These are phyloP conservation scores for Kluyveromyces nonfermentans DNA, from an alignment of 805 yeast genomes.

Conservation along the genomic window DNA sequence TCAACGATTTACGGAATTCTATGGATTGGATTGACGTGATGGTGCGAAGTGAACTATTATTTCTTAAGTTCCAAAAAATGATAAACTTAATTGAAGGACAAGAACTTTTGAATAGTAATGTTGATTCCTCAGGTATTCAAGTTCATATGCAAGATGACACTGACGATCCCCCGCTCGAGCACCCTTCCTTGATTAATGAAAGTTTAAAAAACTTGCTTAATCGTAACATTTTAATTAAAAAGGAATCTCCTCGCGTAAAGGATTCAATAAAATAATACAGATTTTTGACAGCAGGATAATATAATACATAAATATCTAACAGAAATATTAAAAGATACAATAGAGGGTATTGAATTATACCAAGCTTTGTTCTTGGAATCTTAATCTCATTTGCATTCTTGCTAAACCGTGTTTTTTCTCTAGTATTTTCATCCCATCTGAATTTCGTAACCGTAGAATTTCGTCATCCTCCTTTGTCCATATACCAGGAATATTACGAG, in stretches of 20 bases:
- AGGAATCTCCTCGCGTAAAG: constrained; percentile 34
- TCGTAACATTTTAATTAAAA: constrained; percentile 52
- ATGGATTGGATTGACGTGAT: constrained; percentile 68
- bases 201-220: constrained; percentile 51
- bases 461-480: constrained; percentile 39
- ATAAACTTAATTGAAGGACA: constrained; percentile 67
- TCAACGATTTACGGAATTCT: constrained; percentile 79
- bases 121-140: constrained; percentile 1
- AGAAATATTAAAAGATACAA: background rate
- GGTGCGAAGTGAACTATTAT: constrained; percentile 76
- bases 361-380: constrained; percentile 31
- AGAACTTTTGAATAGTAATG: constrained; percentile 12
- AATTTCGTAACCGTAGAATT: constrained; percentile 26
- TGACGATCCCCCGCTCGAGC: constrained; percentile 2
- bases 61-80: constrained; percentile 70
- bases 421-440: constrained; percentile 28
- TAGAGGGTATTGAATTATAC: constrained; percentile 10
- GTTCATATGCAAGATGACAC: constrained; percentile 4
- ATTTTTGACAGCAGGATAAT: background rate
- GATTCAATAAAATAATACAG: constrained; percentile 18
- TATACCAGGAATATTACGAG: constrained; percentile 35
- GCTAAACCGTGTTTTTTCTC: constrained; percentile 33
- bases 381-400: constrained; percentile 34
- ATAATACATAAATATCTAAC: background rate
- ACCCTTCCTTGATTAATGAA: constrained; percentile 4